A percentile compares a stretch with the other conserved stretches of the same genome.
Conservation (phyloP, 2,329 filamentous ascomycete species). For the Cladosporium sp. region DNA sequence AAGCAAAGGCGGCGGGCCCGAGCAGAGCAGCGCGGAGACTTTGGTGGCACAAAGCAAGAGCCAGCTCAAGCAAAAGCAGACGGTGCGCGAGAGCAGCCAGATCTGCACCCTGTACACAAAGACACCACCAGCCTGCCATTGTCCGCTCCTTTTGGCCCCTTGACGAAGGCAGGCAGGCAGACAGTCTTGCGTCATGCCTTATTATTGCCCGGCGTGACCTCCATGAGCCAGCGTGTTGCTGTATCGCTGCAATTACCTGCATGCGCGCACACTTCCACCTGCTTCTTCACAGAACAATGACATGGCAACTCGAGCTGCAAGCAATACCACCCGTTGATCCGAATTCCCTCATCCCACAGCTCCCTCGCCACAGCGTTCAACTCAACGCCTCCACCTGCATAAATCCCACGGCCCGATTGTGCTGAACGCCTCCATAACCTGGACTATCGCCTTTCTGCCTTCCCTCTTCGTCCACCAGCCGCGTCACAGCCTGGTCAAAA, state of each 20-base stretch:
- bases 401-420: conserved; percentile 5
- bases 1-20: no score
- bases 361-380: not conserved
- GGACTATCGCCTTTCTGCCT: not conserved
- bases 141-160: no score
- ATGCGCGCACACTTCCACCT: not conserved
- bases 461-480: conserved; percentile 5
- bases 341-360: not conserved
- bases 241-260: no score
- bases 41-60: not conserved
- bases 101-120: not conserved
- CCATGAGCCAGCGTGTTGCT: no score
- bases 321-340: not conserved
- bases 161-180: no score
- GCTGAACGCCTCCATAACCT: not conserved
- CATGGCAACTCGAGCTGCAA: no score
- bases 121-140: no score
- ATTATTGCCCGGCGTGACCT: no score
- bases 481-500: conserved; percentile 2
- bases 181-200: no score
- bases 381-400: conserved; percentile 6
- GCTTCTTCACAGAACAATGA: not conserved
- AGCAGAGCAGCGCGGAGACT: not conserved
- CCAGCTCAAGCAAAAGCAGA: not conserved
- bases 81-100: not conserved